Percentiles rank a stretch among this genome's conserved stretches.
Conservation (phyloP, 2,329 filamentous ascomycete genomes). For the Botrytis elliptica region DNA sequence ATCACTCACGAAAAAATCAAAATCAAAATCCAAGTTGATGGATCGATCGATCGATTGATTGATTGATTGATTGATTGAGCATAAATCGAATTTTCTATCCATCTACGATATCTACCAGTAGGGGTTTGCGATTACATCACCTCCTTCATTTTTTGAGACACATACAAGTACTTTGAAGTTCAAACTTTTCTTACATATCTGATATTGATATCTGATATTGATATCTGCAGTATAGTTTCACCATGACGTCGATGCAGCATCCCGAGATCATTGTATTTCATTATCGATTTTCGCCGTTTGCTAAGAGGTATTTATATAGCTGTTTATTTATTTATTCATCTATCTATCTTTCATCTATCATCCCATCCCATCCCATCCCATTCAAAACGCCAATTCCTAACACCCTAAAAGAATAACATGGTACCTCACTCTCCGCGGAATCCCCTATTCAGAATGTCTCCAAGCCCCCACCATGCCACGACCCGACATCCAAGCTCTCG, state of each 20-base stretch:
- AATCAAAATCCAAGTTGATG: too few relatives aligned
- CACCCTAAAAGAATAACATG: conserved; percentile 48
- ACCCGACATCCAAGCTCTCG: conserved; percentile 60
- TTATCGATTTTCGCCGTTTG: conserved; percentile 65
- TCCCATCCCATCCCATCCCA: too few relatives aligned
- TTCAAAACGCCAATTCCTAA: neutral
- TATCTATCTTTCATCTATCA: too few relatives aligned
- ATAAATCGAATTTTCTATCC: too few relatives aligned
- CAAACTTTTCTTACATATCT: too few relatives aligned
- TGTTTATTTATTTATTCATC: neutral
- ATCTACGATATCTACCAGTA: too few relatives aligned
- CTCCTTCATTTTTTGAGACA: too few relatives aligned
- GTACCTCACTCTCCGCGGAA: conserved; percentile 66
- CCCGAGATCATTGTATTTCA: conserved; percentile 56
- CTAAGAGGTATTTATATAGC: conserved; percentile 44
- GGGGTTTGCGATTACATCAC: too few relatives aligned
- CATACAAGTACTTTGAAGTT: too few relatives aligned
- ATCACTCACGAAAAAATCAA: too few relatives aligned
- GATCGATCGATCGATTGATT: too few relatives aligned
- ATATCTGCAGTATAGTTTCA: neutral
- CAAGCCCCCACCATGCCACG: conserved; percentile 61
- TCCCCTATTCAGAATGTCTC: conserved; percentile 65
- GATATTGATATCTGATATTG: neutral
- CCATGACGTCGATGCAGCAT: conserved; percentile 20
- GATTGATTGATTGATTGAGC: too few relatives aligned